A percentile compares a stretch with the other conserved stretches of the same genome.
Conservation (phyloP, 169 alveolate genomes). For the Ichthyophthirius multifiliis region DNA sequence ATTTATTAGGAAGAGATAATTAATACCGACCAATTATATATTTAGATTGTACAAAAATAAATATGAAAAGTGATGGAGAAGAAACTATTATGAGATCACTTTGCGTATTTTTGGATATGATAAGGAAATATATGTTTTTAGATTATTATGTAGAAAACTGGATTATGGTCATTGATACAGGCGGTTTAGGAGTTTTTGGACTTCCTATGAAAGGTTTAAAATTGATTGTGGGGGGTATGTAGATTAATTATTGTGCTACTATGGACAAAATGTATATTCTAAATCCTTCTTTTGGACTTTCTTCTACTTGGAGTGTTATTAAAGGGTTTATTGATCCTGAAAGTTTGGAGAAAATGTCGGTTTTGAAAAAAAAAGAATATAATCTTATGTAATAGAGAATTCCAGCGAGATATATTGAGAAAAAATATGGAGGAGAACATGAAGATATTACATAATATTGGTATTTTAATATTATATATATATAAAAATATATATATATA, state of each 20-base stretch:
- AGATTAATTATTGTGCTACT: constrained; percentile 1
- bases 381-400: background rate
- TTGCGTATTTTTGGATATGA: background rate
- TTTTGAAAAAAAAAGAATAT: background rate
- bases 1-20: constrained; percentile 9
- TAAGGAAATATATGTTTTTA: constrained; percentile 7
- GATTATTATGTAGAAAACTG: constrained; percentile 15
- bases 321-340: constrained; percentile 2
- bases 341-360: background rate
- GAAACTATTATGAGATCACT: constrained; percentile 7
- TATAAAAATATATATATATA: background rate
- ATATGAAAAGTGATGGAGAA: background rate
- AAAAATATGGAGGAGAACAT: background rate
- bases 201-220: background rate
- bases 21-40: background rate
- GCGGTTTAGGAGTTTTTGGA: background rate
- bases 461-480: background rate
- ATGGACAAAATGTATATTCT: constrained; percentile 13
- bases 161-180: constrained; percentile 4
- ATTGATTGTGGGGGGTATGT: constrained; percentile 1
- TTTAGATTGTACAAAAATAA: constrained; percentile 5
- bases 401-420: background rate
- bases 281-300: constrained; percentile 3
- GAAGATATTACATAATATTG: background rate
- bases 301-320: background rate